Evolutionary conservation across 2,329 filamentous ascomycete species (phyloP).

Genomic region (Monosporascus sp.): DNA sequence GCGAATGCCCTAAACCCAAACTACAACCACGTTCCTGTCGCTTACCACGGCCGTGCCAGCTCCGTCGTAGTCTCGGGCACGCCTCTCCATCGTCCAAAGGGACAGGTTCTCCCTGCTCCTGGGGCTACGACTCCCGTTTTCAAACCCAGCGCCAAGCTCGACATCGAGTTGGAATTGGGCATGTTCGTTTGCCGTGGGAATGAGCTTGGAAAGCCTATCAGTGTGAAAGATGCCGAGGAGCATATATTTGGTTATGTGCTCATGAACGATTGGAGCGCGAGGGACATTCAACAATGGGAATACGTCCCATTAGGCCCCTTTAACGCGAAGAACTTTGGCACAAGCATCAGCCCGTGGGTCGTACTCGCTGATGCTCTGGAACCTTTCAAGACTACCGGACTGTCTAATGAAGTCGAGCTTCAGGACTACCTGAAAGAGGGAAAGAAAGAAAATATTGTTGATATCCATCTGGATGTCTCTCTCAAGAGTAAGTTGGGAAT

Average conservation of each 20-base stretch:
- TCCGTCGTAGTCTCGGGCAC: slow-evolving; percentile 72
- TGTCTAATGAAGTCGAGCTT: too few species aligned
- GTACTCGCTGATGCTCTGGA: slow-evolving; percentile 53
- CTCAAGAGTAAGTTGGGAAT: too few species aligned
- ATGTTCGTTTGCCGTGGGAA: slow-evolving; percentile 67
- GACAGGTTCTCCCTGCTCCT: slow-evolving; percentile 40
- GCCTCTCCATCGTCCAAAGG: slow-evolving; percentile 64
- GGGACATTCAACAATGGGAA: slow-evolving; percentile 58
- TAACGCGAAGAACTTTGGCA: slow-evolving; percentile 56
- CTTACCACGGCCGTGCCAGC: slow-evolving; percentile 71
- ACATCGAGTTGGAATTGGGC: slow-evolving; percentile 75
- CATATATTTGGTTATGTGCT: slow-evolving; percentile 66
- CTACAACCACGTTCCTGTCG: too few species aligned
- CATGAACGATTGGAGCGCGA: slow-evolving; percentile 59
- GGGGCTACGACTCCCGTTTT: too few species aligned
- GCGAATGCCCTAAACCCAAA: too few species aligned
- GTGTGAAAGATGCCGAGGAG: slow-evolving; percentile 26
- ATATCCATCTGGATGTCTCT: too few species aligned
- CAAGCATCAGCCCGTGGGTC: slow-evolving; percentile 57
- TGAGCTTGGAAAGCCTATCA: slow-evolving; percentile 20
- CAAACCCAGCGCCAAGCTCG: slow-evolving; percentile 55
- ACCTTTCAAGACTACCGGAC: slow-evolving; percentile 9
- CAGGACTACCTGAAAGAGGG: too few species aligned
- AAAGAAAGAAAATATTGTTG: too few species aligned
- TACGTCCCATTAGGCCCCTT: slow-evolving; percentile 59